Evolutionary conservation across 2,329 filamentous ascomycete genomes (phyloP), one percentile per base, ranked within the genome.

Genomic region (Penicillium sp.): DNA sequence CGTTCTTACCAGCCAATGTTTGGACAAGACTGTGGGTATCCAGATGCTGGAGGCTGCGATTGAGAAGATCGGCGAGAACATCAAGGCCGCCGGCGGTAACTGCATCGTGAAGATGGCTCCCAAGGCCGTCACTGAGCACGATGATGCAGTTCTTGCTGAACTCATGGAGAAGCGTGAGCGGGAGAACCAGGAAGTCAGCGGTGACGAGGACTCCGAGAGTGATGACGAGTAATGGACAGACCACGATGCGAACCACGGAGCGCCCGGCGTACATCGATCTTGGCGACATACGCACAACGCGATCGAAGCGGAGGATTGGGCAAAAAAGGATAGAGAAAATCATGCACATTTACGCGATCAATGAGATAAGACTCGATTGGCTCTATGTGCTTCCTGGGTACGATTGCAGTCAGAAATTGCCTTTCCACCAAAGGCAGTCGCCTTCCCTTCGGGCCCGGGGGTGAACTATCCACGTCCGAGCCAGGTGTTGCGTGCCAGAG

Each of bases 141-240:
- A 99, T 69, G 94, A 99, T 71, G 94, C 93, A 23, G 92, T 97
- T 77, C 82, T 99, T 63, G 92, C 97, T 76, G 94, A 93, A 48
- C 84, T 99, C 62, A 99, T 99, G 94, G 94, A 97, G 83, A 97
- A 97, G 87, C 88, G 90, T 64, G 94, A 96, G 82, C 88, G 91
- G 63, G 93, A 97, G 84, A 99, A 99, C 78, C 90, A 91, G 73
- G 91, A 99, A 76, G 91, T 99, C 71, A 96, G 92, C 75, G 94
- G 94, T 70, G 95, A 99, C 74, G 94, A 99, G 82, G 83, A 91
- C 75, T 96, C 91, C 72, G 93, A 96, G 77, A 96, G 91, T 71
- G 94, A 97, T 73, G 92, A 91, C 31, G 83, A 74, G 60, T 74
- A 74, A 71, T 58, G 16, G 16, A 48, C 24, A 39, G 31, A 47